These are phyloP conservation scores for Xylaria telfairii DNA, from an alignment of 495 filamentous ascomycete species.

Conservation along the genomic window DNA sequence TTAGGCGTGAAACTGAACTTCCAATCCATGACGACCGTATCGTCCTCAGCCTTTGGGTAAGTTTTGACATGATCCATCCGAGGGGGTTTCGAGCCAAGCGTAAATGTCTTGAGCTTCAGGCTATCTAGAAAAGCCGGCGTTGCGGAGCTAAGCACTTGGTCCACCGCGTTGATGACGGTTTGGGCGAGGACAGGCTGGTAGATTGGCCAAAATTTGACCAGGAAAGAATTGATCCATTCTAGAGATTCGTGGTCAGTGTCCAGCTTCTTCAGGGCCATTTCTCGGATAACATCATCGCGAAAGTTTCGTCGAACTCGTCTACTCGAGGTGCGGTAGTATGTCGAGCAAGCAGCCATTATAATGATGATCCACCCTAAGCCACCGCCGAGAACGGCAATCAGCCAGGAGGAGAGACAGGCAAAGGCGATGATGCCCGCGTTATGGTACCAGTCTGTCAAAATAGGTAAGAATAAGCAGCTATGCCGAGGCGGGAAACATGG, in stretches of 20 bases:
- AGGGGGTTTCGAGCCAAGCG: conserved; percentile 91
- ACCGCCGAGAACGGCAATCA: conserved; percentile 85
- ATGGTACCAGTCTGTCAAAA: conserved; percentile 90
- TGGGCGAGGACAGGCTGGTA: conserved; percentile 92
- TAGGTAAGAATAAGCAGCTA: conserved; percentile 29
- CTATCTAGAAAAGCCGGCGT: conserved; percentile 94
- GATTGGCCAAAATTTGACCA: conserved; percentile 99
- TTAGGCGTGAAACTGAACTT: conserved; percentile 99
- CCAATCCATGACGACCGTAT: conserved; percentile 98
- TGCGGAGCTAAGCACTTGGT: conserved; percentile 90
- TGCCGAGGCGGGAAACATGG: background rate
- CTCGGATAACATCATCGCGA: conserved; percentile 90
- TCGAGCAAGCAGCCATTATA: conserved; percentile 88
- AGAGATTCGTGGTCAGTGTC: conserved; percentile 93
- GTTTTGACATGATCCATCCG: conserved; percentile 97
- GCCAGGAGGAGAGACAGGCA: conserved; percentile 88
- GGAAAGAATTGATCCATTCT: conserved; percentile 99
- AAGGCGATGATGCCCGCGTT: conserved; percentile 93
- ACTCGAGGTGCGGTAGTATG: conserved; percentile 96
- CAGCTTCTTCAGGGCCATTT: conserved; percentile 85
- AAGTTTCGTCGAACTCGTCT: conserved; percentile 95
- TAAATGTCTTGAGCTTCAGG: conserved; percentile 87
- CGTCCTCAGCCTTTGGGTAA: conserved; percentile 93
- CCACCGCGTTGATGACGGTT: conserved; percentile 89
- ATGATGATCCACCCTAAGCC: conserved; percentile 92